A percentile compares a stretch with the other conserved stretches of the same genome.
These are phyloP conservation scores for Eutrema japonicum DNA, from an alignment of 345 rosid species.

Conservation along the genomic window DNA sequence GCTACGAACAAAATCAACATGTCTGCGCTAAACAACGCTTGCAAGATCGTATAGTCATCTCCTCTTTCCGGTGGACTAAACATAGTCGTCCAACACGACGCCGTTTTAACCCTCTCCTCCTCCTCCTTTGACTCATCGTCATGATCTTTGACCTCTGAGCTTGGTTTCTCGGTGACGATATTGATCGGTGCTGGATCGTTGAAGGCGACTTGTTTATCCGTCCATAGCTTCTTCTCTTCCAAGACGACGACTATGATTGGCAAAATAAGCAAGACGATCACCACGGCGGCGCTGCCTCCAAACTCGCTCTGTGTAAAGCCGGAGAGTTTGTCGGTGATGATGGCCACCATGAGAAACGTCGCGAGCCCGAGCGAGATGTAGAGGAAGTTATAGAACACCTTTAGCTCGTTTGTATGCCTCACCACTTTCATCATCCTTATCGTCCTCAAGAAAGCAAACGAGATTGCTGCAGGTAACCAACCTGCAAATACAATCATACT, in stretches of 20 bases:
- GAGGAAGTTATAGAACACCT: constrained; percentile 52
- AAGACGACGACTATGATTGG: constrained; percentile 50
- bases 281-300: constrained; percentile 49
- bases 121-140: neutral
- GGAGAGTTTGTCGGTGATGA: constrained; percentile 49
- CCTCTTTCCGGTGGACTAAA: constrained; percentile 62
- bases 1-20: constrained; percentile 58
- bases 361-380: constrained; percentile 57
- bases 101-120: constrained; percentile 30
- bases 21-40: constrained; percentile 61
- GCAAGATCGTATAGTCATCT: constrained; percentile 57
- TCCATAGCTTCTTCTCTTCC: constrained; percentile 52
- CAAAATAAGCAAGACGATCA: constrained; percentile 43
- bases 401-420: constrained; percentile 47
- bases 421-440: constrained; percentile 48
- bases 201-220: constrained; percentile 34
- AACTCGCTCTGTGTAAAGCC: constrained; percentile 46
- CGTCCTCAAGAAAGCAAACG: constrained; percentile 49
- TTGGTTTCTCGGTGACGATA: constrained; percentile 42
- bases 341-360: constrained; percentile 52
- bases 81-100: constrained; percentile 45
- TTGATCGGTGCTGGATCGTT: constrained; percentile 39
- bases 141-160: constrained; percentile 4
- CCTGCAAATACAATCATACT: constrained; percentile 25
- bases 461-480: constrained; percentile 56